phyloP scores from a whole-genome alignment of 2,329 filamentous ascomycete genomes.

The Fusarium domesticum region DNA sequence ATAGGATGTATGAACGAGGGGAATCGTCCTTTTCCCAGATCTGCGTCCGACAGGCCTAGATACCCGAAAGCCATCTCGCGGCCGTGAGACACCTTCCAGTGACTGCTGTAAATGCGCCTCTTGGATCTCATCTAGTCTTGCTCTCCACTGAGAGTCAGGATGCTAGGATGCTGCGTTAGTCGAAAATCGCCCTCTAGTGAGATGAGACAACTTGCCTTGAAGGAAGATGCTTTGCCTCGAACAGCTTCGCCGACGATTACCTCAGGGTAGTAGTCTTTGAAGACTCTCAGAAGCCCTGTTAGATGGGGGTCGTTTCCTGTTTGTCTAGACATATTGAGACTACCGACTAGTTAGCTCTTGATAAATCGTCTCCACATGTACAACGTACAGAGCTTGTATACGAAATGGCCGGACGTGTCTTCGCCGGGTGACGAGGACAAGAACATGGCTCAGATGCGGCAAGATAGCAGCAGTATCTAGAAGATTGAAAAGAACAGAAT shows the following conservation, averaged over 20 bases:
- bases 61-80: constrained; percentile 59
- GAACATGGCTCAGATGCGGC: constrained; percentile 67
- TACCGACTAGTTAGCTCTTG: constrained; percentile 28
- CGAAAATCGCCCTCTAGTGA: not conserved
- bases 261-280: constrained; percentile 88
- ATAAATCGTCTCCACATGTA: not conserved
- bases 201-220: constrained; percentile 45
- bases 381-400: constrained; percentile 68
- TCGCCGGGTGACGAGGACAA: constrained; percentile 74
- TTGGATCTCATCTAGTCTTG: constrained; percentile 65
- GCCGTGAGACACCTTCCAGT: constrained; percentile 35
- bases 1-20: constrained; percentile 70
- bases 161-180: constrained; percentile 47
- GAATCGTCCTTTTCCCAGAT: constrained; percentile 47
- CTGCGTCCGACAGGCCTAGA: constrained; percentile 42
- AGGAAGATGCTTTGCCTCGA: constrained; percentile 57
- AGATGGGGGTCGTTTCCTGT: constrained; percentile 71
- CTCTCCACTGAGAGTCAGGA: constrained; percentile 73
- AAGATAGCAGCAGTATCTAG: constrained; percentile 70
- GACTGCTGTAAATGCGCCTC: constrained; percentile 51
- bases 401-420: constrained; percentile 82
- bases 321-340: constrained; percentile 56
- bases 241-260: constrained; percentile 73
- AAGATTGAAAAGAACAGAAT: constrained; percentile 75
- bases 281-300: constrained; percentile 73